Base-by-base conservation (phyloP, 2,329 filamentous ascomycete genomes). In the Aspergillus brasiliensis region DNA sequence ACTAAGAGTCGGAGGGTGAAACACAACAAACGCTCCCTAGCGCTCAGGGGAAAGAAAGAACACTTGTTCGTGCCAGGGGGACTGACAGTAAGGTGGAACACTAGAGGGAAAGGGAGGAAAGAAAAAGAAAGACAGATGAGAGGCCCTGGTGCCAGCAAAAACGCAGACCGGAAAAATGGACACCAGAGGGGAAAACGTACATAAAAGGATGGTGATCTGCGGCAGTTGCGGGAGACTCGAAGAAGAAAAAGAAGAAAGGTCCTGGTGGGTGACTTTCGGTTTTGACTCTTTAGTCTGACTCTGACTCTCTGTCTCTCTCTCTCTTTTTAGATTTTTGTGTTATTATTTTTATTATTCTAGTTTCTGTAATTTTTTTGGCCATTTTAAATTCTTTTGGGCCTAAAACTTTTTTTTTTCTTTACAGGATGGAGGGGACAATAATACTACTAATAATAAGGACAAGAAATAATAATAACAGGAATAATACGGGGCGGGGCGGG, bases 171-270 rank as follows among this genome's bases (percentile, higher is more conserved):
- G 28, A 55, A 55, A 55, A 55, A 44, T 46, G 52, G 52, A 40
- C 52, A 28, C 52, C 25, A n/a, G 56, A 56, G 52, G 56, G 58
- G 42, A n/a, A 55, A 60, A 52, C 40, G 49, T 48, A 55, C 49
- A 57, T 51, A 65, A 59, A 64, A 58, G 42, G 52, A 46, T 44
- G 25, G 58, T 65, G 64, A 66, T 67, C 65, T 66, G 65, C 65
- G 59, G 60, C 40, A 37, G 42, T 40, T 52, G 25, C 52, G 52
- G 38, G 31, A 53, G 38, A 34, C 46, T 49, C 40, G 46, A 46
- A 40, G 52, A 55, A 55, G 19, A 46, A 55, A 44, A 34, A 40
- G 28, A 27, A 55, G 31, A 34, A 34, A 34, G 40, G 52, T 38
- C 52, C 52, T 55, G 40, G 44, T 46, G 42, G 52, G 38, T 55